phyloP scores from a whole-genome alignment of 2,329 filamentous ascomycete species.

The Fusarium guadeloupense region DNA sequence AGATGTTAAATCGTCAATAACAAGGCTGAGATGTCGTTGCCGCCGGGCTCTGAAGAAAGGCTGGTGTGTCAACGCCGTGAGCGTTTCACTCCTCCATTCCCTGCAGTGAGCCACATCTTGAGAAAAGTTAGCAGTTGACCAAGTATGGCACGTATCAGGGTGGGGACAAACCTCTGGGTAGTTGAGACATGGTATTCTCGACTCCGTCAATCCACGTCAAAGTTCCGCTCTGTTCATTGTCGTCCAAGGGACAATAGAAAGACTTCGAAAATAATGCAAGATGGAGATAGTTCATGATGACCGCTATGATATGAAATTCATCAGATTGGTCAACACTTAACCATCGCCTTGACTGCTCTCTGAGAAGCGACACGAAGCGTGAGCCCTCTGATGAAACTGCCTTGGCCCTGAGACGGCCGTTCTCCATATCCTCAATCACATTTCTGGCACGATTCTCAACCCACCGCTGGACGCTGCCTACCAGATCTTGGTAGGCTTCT shows the following conservation, averaged over 20 bases:
- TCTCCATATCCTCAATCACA: constrained; percentile 47
- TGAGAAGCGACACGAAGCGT: constrained; percentile 47
- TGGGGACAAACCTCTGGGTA: constrained; percentile 45
- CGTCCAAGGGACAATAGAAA: constrained; percentile 51
- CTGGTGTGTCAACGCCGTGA: constrained; percentile 47
- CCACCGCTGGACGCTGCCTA: constrained; percentile 50
- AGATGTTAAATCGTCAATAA: constrained; percentile 48
- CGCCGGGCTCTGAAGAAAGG: constrained; percentile 45
- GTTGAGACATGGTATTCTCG: constrained; percentile 46
- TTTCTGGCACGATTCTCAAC: constrained; percentile 48
- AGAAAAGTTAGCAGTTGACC: constrained; percentile 12
- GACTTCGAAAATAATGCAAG: constrained; percentile 49
- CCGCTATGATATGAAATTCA: constrained; percentile 49
- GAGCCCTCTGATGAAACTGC: constrained; percentile 41
- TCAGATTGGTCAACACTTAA: constrained; percentile 46
- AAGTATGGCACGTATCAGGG: neutral
- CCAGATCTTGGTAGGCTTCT: constrained; percentile 47
- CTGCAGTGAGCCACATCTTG: constrained; percentile 48
- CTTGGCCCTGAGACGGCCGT: constrained; percentile 39
- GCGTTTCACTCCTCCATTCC: constrained; percentile 51
- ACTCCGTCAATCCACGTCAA: constrained; percentile 48
- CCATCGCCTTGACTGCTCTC: constrained; percentile 49
- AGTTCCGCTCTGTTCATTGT: constrained; percentile 44
- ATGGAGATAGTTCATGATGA: constrained; percentile 52
- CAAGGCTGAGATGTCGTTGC: constrained; percentile 41